Evolutionary conservation across 345 rosid genomes (phyloP).

Genomic region (Citrus reticulata): DNA sequence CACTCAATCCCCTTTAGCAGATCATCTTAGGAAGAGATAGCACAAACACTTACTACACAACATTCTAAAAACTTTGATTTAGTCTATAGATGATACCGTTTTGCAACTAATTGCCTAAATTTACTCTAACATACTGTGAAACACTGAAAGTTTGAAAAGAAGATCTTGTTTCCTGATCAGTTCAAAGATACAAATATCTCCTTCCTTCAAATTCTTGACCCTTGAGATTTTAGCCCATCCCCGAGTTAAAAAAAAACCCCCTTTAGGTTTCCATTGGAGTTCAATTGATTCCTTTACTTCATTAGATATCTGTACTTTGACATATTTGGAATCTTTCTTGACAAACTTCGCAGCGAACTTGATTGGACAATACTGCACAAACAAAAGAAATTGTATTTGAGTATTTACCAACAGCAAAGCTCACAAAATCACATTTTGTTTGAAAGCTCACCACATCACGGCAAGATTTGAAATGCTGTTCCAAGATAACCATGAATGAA

Average conservation of each 20-base stretch:
- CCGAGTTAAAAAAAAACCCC: neutral
- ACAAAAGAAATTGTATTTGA: neutral
- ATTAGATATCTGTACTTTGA: neutral
- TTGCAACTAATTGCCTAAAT: neutral
- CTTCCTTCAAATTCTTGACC: neutral
- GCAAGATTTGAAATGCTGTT: neutral
- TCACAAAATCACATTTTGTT: neutral
- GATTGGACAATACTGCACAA: slow-evolving; percentile 16
- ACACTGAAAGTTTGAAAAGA: neutral
- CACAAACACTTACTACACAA: no score
- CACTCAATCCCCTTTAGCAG: no score
- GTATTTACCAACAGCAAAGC: neutral
- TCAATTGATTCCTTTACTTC: neutral
- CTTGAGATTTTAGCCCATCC: neutral
- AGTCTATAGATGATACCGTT: no score
- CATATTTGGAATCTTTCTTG: neutral
- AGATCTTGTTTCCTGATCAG: neutral
- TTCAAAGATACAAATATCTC: slow-evolving; percentile 14
- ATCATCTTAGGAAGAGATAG: no score
- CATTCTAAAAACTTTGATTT: no score
- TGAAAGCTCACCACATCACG: neutral
- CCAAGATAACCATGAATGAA: slow-evolving; percentile 31
- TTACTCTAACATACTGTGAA: neutral
- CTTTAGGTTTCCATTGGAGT: neutral
- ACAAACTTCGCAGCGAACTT: neutral